Evolutionary conservation across 2,329 filamentous ascomycete genomes (phyloP), one percentile per base, ranked within the genome.

Genomic region (Rhynchosporium agropyri): DNA sequence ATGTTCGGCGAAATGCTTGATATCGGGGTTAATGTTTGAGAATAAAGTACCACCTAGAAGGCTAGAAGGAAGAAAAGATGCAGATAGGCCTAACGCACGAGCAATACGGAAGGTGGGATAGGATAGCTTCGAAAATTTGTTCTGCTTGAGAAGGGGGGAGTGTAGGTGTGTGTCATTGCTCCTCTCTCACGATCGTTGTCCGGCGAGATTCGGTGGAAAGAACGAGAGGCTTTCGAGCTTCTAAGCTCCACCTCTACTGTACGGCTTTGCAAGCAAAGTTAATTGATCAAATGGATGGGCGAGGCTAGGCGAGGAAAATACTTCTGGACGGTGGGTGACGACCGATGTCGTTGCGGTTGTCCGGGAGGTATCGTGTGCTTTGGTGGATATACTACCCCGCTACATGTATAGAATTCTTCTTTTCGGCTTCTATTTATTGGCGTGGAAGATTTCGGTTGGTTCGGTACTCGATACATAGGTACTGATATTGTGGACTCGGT

Each of bases 111-210:
- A 54, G 28, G 33, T 54, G 51, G 51, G 20, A 42, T 53, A 26
- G 38, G 1, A 20, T 36, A 36, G 33, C 9, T 36, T 10, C 33
- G 33, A 36, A 36, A 10, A 5, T 10, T 36, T 10, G 6, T 6
- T 36, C 33, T 36, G 5, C 33, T 36, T 36, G 33, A 40, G 51
- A 36, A 36, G 36, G 10, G 20, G 9, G 36, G 33, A 54, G 10
- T 38, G 51, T 20, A 54, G 51, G 51, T 54, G 51, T 54, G 51
- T 54, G 51, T 54, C 51, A 54, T 54, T 40, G 4, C 8, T 9
- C 29, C 28, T 31, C 33, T 36, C 33, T 36, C 9, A 36, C 33
- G 6, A 29, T 49, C 20, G 20, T 20, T 20, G 20, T 20, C 20
- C 20, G 20, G 20, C 20, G 20, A 20, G 20, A 20, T 20, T 20